Conservation (phyloP, 2,329 filamentous ascomycete genomes). For the Hypoxylon sp. region DNA sequence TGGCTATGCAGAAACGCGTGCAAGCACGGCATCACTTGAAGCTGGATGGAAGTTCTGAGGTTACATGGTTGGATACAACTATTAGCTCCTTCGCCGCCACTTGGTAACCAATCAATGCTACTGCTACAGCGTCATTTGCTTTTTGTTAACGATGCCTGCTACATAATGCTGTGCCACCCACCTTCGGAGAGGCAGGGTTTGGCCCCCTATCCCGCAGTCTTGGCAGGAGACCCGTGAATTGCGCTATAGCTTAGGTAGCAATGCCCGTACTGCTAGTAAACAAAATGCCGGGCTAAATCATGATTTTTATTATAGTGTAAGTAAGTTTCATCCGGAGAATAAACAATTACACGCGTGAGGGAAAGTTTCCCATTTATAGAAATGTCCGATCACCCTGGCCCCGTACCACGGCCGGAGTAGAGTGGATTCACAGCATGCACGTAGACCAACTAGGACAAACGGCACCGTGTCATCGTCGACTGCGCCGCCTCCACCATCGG, state of each 20-base stretch:
- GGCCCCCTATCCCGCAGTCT: constrained; percentile 13
- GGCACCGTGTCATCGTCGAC: constrained; percentile 12
- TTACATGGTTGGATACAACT: neutral
- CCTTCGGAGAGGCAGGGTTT: neutral
- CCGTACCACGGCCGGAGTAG: constrained; percentile 4
- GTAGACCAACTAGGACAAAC: constrained; percentile 1
- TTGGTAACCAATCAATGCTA: constrained; percentile 23
- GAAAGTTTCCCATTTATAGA: neutral
- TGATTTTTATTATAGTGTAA: neutral
- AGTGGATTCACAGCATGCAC: neutral
- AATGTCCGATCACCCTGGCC: neutral
- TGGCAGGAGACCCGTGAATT: neutral
- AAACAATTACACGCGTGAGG: no score
- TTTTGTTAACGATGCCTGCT: constrained; percentile 3
- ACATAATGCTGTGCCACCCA: constrained; percentile 10
- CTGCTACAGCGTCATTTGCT: neutral
- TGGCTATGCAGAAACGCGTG: constrained; percentile 1
- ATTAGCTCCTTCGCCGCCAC: constrained; percentile 3
- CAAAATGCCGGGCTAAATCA: neutral
- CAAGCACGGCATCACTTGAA: neutral
- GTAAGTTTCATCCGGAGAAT: neutral
- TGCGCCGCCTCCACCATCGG: constrained; percentile 19
- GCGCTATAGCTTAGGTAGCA: neutral
- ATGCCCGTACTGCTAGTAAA: neutral
- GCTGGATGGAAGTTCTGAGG: constrained; percentile 3